phyloP scores from a whole-genome alignment of 73 alveolate species.

The Paraurostyla sp. region DNA sequence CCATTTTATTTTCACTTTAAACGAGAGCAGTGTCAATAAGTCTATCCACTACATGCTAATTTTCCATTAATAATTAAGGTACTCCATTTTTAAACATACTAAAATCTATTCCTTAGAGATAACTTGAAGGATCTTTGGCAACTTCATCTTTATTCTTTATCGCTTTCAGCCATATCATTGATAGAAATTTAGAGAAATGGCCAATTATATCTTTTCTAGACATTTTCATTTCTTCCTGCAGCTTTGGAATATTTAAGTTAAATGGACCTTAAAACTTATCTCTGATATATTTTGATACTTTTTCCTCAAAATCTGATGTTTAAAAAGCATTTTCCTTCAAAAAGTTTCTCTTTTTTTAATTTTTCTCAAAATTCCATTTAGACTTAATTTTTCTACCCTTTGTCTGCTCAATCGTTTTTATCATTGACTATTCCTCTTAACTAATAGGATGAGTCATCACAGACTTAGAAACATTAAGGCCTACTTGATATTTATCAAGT shows the following conservation, averaged over 20 bases:
- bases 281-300: conserved; percentile 3
- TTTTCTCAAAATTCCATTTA: background rate
- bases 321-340: conserved; percentile 35
- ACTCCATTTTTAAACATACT: conserved; percentile 64
- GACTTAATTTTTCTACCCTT: conserved; percentile 41
- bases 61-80: conserved; percentile 59
- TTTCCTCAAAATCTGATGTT: conserved; percentile 34
- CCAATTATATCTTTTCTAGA: conserved; percentile 18
- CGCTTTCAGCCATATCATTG: conserved; percentile 41
- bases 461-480: background rate
- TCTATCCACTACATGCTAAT: conserved; percentile 44
- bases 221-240: conserved; percentile 31
- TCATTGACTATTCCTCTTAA: background rate
- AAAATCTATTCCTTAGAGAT: conserved; percentile 52
- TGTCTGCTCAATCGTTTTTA: background rate
- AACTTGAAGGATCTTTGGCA: conserved; percentile 3
- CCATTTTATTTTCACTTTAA: background rate
- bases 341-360: background rate
- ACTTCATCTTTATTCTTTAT: conserved; percentile 22
- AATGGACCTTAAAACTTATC: conserved; percentile 33
- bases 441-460: background rate
- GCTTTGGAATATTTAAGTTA: conserved; percentile 14
- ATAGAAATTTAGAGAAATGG: conserved; percentile 22
- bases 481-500: background rate
- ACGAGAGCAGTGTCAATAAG: conserved; percentile 48